Percentiles rank a stretch among this genome's conserved stretches.
These are phyloP conservation scores for Leccinum proximum DNA, from an alignment of 1,284 basidiomycete species.

Conservation along the genomic window DNA sequence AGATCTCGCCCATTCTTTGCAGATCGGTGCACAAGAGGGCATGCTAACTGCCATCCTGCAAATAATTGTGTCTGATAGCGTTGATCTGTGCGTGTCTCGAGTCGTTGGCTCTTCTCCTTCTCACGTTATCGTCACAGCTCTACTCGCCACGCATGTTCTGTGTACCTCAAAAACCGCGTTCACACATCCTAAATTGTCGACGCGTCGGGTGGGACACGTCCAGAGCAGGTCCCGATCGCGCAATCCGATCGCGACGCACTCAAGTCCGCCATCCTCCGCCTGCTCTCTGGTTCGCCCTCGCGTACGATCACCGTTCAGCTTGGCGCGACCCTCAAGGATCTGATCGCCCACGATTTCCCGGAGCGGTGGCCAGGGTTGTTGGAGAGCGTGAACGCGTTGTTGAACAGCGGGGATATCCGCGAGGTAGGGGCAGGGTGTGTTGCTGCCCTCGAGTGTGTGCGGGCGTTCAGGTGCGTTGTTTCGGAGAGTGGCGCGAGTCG, in stretches of 20 bases:
- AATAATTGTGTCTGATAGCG: conserved; percentile 72
- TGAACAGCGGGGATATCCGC: conserved; percentile 59
- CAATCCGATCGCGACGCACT: conserved; percentile 67
- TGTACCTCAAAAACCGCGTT: conserved; percentile 87
- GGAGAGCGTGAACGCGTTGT: conserved; percentile 57
- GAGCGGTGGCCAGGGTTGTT: conserved; percentile 68
- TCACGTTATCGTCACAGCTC: conserved; percentile 41
- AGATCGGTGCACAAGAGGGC: conserved; percentile 78
- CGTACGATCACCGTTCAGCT: conserved; percentile 74
- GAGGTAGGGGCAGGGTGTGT: conserved; percentile 80
- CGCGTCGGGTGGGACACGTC: conserved; percentile 36
- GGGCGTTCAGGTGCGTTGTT: conserved; percentile 56
- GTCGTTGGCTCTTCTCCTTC: no score
- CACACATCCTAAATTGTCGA: conserved; percentile 58
- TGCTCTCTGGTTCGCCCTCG: conserved; percentile 65
- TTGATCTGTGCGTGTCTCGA: conserved; percentile 66
- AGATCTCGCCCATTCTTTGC: conserved; percentile 11
- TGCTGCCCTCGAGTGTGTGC: conserved; percentile 69
- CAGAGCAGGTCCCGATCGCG: conserved; percentile 60
- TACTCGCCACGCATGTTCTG: conserved; percentile 75
- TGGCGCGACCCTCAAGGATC: conserved; percentile 63
- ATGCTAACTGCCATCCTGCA: conserved; percentile 76
- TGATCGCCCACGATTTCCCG: conserved; percentile 75
- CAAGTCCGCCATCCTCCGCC: conserved; percentile 59
- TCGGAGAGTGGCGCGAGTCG: conserved; percentile 15